These are phyloP conservation scores for Leptoxyphium fumago DNA, from an alignment of 2,329 filamentous ascomycete species.

Conservation along the genomic window DNA sequence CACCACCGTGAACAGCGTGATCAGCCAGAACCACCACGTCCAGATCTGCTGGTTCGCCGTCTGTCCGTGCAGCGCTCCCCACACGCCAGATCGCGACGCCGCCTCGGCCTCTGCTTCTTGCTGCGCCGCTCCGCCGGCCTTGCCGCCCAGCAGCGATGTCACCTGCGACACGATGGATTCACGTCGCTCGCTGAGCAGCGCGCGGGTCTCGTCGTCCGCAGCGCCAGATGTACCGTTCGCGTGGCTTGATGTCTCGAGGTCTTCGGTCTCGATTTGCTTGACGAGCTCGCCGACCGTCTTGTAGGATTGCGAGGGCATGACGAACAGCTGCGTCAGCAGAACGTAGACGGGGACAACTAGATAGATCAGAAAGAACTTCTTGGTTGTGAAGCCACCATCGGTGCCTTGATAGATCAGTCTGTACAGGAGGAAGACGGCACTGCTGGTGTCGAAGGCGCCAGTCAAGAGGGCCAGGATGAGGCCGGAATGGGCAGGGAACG, in stretches of 20 bases:
- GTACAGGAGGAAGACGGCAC: slow-evolving; percentile 34
- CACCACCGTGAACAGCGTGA: slow-evolving; percentile 59
- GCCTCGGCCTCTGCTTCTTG: slow-evolving; percentile 51
- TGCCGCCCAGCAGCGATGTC: slow-evolving; percentile 55
- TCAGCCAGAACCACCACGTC: slow-evolving; percentile 72
- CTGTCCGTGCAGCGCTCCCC: slow-evolving; percentile 68
- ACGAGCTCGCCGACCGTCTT: slow-evolving; percentile 62
- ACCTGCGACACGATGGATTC: slow-evolving; percentile 55
- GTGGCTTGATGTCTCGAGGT: slow-evolving; percentile 38
- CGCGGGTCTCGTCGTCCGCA: slow-evolving; percentile 37
- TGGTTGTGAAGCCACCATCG: slow-evolving; percentile 26
- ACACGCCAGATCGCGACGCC: slow-evolving; percentile 60
- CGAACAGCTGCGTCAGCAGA: slow-evolving; percentile 27
- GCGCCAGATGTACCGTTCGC: background rate
- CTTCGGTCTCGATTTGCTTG: slow-evolving; percentile 47
- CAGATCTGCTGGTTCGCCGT: slow-evolving; percentile 58
- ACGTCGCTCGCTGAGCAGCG: slow-evolving; percentile 39
- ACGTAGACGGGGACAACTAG: slow-evolving; percentile 33
- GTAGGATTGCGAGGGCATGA: slow-evolving; percentile 35
- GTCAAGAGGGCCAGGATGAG: slow-evolving; percentile 36
- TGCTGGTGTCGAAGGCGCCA: slow-evolving; percentile 36
- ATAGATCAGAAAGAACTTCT: slow-evolving; percentile 36
- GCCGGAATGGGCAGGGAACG: slow-evolving; percentile 35
- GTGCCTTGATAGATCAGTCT: slow-evolving; percentile 31
- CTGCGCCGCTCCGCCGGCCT: slow-evolving; percentile 44